Evolutionary conservation across 139 green algal genomes (phyloP).

Genomic region (Prasinococcaceae sp.): DNA sequence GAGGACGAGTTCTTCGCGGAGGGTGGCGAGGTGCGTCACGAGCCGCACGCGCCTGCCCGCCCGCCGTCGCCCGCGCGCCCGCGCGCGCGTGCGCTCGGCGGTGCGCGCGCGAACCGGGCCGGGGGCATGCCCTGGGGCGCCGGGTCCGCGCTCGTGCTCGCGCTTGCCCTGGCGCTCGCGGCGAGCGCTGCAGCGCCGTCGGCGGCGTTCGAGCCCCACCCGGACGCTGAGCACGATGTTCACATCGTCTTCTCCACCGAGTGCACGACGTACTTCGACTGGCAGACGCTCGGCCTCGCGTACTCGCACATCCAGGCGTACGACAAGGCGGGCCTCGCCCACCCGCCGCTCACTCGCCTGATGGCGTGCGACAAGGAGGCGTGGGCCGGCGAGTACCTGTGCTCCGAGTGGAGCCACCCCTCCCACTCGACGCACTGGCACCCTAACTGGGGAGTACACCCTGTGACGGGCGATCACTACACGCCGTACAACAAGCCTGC

Average conservation of each 20-base stretch:
- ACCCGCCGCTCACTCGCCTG: conserved; percentile 11
- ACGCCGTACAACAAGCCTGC: conserved; percentile 33
- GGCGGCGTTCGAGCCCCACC: no score
- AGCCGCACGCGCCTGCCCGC: no score
- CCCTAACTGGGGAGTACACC: conserved; percentile 11
- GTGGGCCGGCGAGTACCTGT: not conserved
- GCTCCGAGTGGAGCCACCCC: not conserved
- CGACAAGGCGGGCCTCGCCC: no score
- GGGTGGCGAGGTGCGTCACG: conserved; percentile 1
- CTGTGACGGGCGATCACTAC: conserved; percentile 17
- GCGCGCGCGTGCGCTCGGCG: no score
- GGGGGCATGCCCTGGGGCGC: no score
- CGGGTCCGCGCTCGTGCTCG: no score
- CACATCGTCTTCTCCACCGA: conserved; percentile 22
- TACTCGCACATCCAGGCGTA: not conserved
- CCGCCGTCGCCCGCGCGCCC: no score
- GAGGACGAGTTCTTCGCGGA: conserved; percentile 70
- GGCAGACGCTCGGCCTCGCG: conserved; percentile 2
- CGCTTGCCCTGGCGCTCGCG: no score
- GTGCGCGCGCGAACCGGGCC: no score
- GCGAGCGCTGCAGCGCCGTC: no score
- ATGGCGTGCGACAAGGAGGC: conserved; percentile 23
- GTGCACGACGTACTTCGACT: conserved; percentile 22
- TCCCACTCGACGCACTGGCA: conserved; percentile 7
- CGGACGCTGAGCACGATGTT: no score